Conservation (phyloP, 192 early-diverging fungal genomes). For the Podila epicladia region DNA sequence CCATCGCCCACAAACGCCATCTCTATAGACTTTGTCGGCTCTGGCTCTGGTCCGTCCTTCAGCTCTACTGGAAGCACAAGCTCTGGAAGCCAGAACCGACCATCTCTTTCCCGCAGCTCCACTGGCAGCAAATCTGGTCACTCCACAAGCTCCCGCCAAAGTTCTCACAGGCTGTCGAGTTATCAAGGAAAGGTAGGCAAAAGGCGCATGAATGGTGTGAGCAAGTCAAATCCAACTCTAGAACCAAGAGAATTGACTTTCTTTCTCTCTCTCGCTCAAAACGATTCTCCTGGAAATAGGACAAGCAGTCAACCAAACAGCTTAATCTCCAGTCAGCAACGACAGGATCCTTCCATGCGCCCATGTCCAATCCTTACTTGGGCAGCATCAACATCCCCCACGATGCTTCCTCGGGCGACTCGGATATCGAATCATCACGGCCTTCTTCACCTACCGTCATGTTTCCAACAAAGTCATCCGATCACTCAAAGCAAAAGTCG, state of each 20-base stretch:
- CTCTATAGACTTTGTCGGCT: constrained; percentile 36
- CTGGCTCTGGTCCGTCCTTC: constrained; percentile 12
- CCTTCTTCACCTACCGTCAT: constrained; percentile 39
- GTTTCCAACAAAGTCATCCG: constrained; percentile 17
- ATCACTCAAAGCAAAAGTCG: constrained; percentile 9
- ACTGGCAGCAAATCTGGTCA: constrained; percentile 46
- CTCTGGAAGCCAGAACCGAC: constrained; percentile 10
- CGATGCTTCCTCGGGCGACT: constrained; percentile 48
- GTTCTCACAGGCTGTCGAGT: constrained; percentile 24
- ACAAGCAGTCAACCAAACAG: constrained; percentile 29
- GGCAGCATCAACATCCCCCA: constrained; percentile 52
- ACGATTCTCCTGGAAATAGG: neutral
- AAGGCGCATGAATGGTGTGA: neutral
- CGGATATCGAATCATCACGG: constrained; percentile 40
- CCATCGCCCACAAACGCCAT: constrained; percentile 42
- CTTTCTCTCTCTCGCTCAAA: neutral
- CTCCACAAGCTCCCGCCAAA: constrained; percentile 29
- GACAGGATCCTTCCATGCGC: constrained; percentile 32
- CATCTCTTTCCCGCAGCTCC: constrained; percentile 39
- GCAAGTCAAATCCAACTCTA: neutral
- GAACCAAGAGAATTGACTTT: neutral
- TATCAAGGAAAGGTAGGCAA: constrained; percentile 39
- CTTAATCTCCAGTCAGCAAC: constrained; percentile 38
- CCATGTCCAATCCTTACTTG: constrained; percentile 48
- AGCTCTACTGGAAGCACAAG: constrained; percentile 7